These are phyloP conservation scores for Proliferodiscus dingleyae DNA, from an alignment of 2,329 filamentous ascomycete genomes.

Conservation along the genomic window DNA sequence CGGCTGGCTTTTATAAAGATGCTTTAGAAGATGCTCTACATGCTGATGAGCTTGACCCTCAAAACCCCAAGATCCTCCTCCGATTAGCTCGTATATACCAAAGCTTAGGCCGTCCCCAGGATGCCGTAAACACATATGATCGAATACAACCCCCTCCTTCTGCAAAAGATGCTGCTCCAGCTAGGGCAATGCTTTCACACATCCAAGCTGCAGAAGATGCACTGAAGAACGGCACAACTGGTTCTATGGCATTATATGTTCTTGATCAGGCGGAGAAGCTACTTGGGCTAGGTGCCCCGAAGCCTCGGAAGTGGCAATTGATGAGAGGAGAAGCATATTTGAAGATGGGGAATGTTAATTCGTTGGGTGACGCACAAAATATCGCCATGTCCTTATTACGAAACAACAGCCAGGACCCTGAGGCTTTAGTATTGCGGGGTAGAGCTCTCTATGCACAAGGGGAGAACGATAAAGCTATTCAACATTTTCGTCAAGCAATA, in stretches of 20 bases:
- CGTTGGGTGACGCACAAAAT: slow-evolving; percentile 86
- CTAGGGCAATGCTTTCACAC: slow-evolving; percentile 79
- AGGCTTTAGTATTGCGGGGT: slow-evolving; percentile 85
- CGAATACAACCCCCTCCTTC: slow-evolving; percentile 77
- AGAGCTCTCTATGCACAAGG: slow-evolving; percentile 85
- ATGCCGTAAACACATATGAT: slow-evolving; percentile 77
- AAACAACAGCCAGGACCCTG: slow-evolving; percentile 84
- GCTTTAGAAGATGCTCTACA: slow-evolving; percentile 83
- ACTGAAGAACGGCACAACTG: slow-evolving; percentile 67
- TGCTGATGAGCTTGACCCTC: slow-evolving; percentile 77
- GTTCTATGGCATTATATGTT: slow-evolving; percentile 88
- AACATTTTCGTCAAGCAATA: slow-evolving; percentile 85
- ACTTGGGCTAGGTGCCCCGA: slow-evolving; percentile 68
- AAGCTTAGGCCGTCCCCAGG: slow-evolving; percentile 76
- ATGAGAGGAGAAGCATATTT: slow-evolving; percentile 89
- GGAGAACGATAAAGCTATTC: slow-evolving; percentile 90
- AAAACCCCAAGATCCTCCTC: slow-evolving; percentile 82
- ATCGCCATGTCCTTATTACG: slow-evolving; percentile 84
- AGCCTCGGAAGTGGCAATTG: slow-evolving; percentile 88
- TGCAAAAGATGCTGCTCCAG: slow-evolving; percentile 78
- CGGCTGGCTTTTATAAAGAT: slow-evolving; percentile 69
- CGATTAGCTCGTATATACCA: slow-evolving; percentile 88
- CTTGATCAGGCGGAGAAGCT: slow-evolving; percentile 84
- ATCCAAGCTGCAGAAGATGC: slow-evolving; percentile 75
- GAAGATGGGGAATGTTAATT: slow-evolving; percentile 86